These are phyloP conservation scores for Cercophora sp. DNA, from an alignment of 495 filamentous ascomycete genomes.

Conservation along the genomic window DNA sequence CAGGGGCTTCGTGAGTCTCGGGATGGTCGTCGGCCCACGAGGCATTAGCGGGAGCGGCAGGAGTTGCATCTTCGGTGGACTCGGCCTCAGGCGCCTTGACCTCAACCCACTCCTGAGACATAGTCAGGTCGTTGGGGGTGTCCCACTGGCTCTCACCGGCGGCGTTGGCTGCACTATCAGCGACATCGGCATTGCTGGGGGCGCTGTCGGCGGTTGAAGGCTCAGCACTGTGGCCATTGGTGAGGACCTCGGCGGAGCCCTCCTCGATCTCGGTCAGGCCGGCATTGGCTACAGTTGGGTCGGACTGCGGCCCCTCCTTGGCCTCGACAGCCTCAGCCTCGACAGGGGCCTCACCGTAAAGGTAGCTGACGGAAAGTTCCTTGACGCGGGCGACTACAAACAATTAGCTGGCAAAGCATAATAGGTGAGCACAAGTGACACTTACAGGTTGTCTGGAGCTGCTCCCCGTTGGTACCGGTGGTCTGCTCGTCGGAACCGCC, in stretches of 20 bases:
- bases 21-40: constrained; percentile 69
- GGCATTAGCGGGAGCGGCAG: constrained; percentile 46
- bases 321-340: constrained; percentile 41
- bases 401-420: too few species aligned
- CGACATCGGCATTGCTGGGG: constrained; percentile 53
- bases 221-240: constrained; percentile 49
- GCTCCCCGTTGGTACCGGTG: constrained; percentile 56
- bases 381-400: constrained; percentile 67
- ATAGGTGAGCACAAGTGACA: constrained; percentile 3
- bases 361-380: constrained; percentile 50
- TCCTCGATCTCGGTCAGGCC: constrained; percentile 64
- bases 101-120: constrained; percentile 72
- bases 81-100: constrained; percentile 61
- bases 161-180: constrained; percentile 60
- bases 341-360: constrained; percentile 26
- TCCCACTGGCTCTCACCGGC: constrained; percentile 70
- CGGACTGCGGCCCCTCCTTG: constrained; percentile 51
- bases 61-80: constrained; percentile 66
- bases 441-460: constrained; percentile 75
- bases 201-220: constrained; percentile 33
- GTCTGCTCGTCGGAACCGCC: constrained; percentile 73
- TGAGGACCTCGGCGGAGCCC: constrained; percentile 37
- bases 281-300: constrained; percentile 75
- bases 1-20: constrained; percentile 40
- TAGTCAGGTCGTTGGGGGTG: constrained; percentile 42